Base-by-base conservation (phyloP, 306 rosid species). In the Herpetospermum pedunculosum region DNA sequence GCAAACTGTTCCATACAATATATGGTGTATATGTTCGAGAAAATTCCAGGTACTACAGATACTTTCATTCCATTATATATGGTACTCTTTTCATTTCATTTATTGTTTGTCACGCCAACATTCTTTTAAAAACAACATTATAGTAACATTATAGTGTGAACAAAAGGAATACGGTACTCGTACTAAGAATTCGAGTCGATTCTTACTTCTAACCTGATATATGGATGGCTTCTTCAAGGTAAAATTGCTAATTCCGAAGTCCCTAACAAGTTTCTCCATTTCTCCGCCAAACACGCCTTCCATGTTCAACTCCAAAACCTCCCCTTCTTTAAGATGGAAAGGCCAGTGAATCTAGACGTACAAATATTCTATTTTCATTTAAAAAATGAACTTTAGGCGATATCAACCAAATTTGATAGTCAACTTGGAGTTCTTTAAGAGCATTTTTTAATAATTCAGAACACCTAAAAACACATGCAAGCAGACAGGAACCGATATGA, bases 341-440 rank as follows among this genome's bases (percentile, higher is more conserved):
- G 69, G 69, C 44, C 69, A 60, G 69, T 60, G 69, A 32, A 60
- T 30, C 68, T 60, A 43, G 18, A 16, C 7, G 68, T 1, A 18
- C 7, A 32, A 60, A 1, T 30, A 30, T 8, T 32, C 43, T 18
- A 18, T 60, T 29, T 30, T 14, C 40, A 58, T 29, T 13, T 29
- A 15, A 30, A 7, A 1, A 29, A 32, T 9, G 69, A 60, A 60
- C 25, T 60, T 18, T 32, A n/a, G 26, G 18, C 26, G 3, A 83
- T 77, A 64, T 83, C 83, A 64, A 64, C 48, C 18, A 64, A 64
- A 64, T n/a, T n/a, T 48, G 48, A 86, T 79, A 86, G 81, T 86
- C 88, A 77, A 88, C 81, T 78, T 84, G 84, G 59, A 86, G 92
- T 18, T 82, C 86, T 86, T 84, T 77, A 79, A 88, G 86, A 59